Percentiles rank a stretch among this genome's conserved stretches.
Conservation (phyloP, 2,329 filamentous ascomycete genomes). For the Cryphonectria naterciae region DNA sequence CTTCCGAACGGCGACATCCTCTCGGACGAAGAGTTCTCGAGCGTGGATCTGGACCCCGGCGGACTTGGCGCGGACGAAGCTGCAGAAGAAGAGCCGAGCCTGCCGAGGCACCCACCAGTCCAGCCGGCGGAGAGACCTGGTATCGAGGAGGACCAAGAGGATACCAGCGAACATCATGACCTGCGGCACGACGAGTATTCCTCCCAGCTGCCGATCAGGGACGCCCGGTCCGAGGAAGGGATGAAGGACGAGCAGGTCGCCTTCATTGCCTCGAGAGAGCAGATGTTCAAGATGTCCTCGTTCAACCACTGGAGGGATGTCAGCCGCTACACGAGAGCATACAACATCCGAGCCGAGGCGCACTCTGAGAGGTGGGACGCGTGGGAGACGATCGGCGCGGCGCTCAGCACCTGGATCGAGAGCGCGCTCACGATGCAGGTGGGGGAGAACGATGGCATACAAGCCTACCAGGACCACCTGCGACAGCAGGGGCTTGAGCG, state of each 20-base stretch:
- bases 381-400: conserved; percentile 27
- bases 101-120: conserved; percentile 16
- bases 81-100: conserved; percentile 18
- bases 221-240: conserved; percentile 19
- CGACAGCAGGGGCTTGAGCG: conserved; percentile 23
- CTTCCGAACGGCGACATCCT: conserved; percentile 14
- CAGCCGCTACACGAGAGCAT: conserved; percentile 12
- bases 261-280: conserved; percentile 26
- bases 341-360: conserved; percentile 24
- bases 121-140: conserved; percentile 1
- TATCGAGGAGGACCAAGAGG: not conserved
- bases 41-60: conserved; percentile 19
- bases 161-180: conserved; percentile 23
- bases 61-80: conserved; percentile 6
- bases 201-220: conserved; percentile 22
- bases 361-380: conserved; percentile 29
- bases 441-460: conserved; percentile 27
- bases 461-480: conserved; percentile 28
- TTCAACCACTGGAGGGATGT: conserved; percentile 28
- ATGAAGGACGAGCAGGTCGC: conserved; percentile 25
- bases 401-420: conserved; percentile 49
- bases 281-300: conserved; percentile 29
- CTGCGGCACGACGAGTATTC: conserved; percentile 26
- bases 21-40: conserved; percentile 24
- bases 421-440: conserved; percentile 31